Conservation (phyloP, 257 asterid species). For the Galeopsis tetrahit region DNA sequence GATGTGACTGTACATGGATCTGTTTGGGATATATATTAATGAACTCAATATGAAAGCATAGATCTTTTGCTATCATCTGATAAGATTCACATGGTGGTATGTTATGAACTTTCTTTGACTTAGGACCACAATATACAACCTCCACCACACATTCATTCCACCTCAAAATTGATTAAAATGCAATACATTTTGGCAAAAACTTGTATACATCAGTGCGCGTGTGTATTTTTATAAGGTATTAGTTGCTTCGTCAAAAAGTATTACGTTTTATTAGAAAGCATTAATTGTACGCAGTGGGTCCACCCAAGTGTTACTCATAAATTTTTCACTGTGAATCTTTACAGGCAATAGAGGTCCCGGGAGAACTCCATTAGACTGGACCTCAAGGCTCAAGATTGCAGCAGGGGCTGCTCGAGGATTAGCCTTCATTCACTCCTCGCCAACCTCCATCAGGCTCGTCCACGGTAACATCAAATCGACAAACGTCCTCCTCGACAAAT, state of each 20-base stretch:
- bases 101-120: constrained; percentile 21
- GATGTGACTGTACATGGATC: constrained; percentile 4
- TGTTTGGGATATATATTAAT: constrained; percentile 4
- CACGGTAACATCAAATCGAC: constrained; percentile 96
- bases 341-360: constrained; percentile 97
- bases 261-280: too few relatives aligned
- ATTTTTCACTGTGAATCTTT: background rate
- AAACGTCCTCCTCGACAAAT: constrained; percentile 71
- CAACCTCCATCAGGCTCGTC: constrained; percentile 66
- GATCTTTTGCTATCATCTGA: constrained; percentile 15
- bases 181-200: background rate
- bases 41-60: constrained; percentile 12
- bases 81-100: constrained; percentile 5
- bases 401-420: constrained; percentile 86
- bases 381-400: constrained; percentile 73
- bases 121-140: constrained; percentile 31
- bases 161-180: background rate
- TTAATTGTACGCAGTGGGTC: too few relatives aligned
- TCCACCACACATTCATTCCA: constrained; percentile 1
- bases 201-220: too few relatives aligned
- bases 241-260: too few relatives aligned
- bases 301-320: background rate
- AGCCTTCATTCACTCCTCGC: constrained; percentile 68
- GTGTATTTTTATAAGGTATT: too few relatives aligned
- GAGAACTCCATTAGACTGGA: constrained; percentile 95